phyloP scores from a whole-genome alignment of 2,329 filamentous ascomycete genomes.

The Lasiodiplodia sp. region DNA sequence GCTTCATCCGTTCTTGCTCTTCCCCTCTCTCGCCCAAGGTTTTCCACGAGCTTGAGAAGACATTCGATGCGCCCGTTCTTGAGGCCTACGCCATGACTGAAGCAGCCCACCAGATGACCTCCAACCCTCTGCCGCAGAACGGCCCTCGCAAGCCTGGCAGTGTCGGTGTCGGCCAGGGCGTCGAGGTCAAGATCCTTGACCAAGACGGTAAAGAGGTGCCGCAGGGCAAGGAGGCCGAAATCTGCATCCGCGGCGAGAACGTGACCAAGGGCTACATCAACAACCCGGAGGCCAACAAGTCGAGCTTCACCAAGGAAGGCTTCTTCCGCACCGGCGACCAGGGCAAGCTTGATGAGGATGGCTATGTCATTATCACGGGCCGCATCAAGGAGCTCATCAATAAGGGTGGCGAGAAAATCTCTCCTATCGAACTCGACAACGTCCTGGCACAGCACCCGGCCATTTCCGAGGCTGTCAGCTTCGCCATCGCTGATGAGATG shows the following conservation, averaged over 20 bases:
- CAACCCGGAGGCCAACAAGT: constrained; percentile 77
- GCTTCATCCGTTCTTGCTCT: constrained; percentile 88
- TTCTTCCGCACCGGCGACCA: constrained; percentile 92
- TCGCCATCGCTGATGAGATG: constrained; percentile 81
- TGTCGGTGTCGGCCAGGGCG: constrained; percentile 83
- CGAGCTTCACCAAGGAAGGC: constrained; percentile 75
- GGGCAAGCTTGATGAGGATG: constrained; percentile 79
- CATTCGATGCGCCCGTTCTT: constrained; percentile 79
- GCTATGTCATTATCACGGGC: constrained; percentile 87
- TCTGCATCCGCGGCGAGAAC: constrained; percentile 82
- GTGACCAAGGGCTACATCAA: constrained; percentile 87
- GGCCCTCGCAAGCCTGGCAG: constrained; percentile 80
- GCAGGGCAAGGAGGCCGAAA: constrained; percentile 77
- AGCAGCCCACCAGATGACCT: constrained; percentile 85
- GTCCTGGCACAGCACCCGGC: constrained; percentile 75
- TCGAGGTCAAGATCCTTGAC: constrained; percentile 81
- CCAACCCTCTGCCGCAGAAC: constrained; percentile 63
- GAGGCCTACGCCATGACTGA: constrained; percentile 96
- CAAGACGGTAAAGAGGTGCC: constrained; percentile 71
- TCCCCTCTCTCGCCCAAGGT: constrained; percentile 82
- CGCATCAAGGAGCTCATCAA: constrained; percentile 93
- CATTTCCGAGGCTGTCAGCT: constrained; percentile 81
- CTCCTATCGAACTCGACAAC: constrained; percentile 87
- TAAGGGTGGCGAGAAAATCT: constrained; percentile 90
- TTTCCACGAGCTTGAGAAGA: constrained; percentile 79